Evolutionary conservation across 2,329 filamentous ascomycete genomes (phyloP).

Genomic region (Parascedosporium putredinis): DNA sequence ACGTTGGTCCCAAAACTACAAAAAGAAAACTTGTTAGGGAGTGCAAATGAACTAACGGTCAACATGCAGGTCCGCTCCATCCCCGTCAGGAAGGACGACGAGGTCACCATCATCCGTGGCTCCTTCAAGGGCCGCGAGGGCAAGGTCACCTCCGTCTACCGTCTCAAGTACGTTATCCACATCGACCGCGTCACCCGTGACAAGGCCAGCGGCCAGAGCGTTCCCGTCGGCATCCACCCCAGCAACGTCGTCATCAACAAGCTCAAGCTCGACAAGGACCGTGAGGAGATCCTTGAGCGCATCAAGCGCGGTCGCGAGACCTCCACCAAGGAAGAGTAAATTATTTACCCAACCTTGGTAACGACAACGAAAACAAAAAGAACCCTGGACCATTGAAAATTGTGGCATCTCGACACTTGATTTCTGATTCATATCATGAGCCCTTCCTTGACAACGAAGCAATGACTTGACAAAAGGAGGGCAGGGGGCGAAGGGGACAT

Average conservation of each 20-base stretch:
- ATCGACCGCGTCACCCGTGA: constrained; percentile 93
- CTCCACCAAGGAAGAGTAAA: constrained; percentile 54
- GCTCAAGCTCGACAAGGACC: constrained; percentile 96
- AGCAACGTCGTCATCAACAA: constrained; percentile 98
- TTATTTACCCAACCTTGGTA: background rate
- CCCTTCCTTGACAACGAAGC: background rate
- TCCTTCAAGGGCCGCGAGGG: constrained; percentile 96
- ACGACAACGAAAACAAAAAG: constrained; percentile 8
- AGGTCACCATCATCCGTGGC: constrained; percentile 86
- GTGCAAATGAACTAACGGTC: background rate
- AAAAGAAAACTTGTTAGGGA: background rate
- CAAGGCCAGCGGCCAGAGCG: constrained; percentile 94
- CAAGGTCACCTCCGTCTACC: constrained; percentile 96
- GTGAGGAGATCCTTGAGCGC: constrained; percentile 78
- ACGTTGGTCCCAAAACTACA: constrained; percentile 26
- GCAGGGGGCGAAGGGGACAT: background rate
- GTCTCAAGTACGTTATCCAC: constrained; percentile 96
- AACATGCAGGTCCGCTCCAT: constrained; percentile 71
- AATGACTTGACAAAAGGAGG: constrained; percentile 5
- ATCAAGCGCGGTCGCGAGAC: constrained; percentile 72
- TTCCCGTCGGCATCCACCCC: constrained; percentile 87
- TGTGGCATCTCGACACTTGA: constrained; percentile 5
- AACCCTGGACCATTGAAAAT: constrained; percentile 8
- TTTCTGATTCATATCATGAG: constrained; percentile 1
- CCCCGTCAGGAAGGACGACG: constrained; percentile 95